Percentiles rank a stretch among this genome's conserved stretches.
These are phyloP conservation scores for Boletus rex-veris DNA, from an alignment of 768 basidiomycete genomes.

Conservation along the genomic window DNA sequence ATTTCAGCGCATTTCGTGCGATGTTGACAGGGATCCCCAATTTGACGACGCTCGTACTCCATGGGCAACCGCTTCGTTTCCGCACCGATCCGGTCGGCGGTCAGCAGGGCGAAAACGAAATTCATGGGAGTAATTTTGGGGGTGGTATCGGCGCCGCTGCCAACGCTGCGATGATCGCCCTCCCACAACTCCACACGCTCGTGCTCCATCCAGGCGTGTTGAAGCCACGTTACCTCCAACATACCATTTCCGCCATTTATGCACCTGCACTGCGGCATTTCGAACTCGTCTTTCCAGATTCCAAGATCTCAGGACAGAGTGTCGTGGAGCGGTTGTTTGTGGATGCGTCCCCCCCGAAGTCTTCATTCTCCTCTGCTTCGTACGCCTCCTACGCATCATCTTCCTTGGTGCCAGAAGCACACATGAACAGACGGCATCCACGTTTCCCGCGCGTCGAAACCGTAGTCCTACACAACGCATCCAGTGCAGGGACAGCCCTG, in stretches of 20 bases:
- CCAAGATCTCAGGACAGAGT: constrained; percentile 26
- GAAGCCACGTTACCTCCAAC: constrained; percentile 32
- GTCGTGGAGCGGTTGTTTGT: constrained; percentile 25
- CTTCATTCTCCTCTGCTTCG: background rate
- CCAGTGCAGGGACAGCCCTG: constrained; percentile 20
- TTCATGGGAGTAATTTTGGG: background rate
- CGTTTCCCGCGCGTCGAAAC: constrained; percentile 28
- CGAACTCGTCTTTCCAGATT: constrained; percentile 33
- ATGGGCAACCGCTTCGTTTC: constrained; percentile 30
- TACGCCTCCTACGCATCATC: constrained; percentile 1
- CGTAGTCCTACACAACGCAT: constrained; percentile 25
- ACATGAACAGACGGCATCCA: constrained; percentile 12
- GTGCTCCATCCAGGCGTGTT: constrained; percentile 29
- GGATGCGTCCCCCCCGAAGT: background rate
- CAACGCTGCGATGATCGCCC: constrained; percentile 7
- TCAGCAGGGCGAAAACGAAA: constrained; percentile 2
- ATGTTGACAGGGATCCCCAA: constrained; percentile 23
- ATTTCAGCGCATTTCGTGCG: constrained; percentile 24
- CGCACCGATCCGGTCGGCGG: constrained; percentile 11
- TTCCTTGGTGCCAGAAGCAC: background rate
- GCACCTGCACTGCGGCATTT: constrained; percentile 31
- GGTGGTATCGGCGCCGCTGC: background rate
- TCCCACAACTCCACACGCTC: constrained; percentile 29
- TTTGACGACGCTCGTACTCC: constrained; percentile 25
- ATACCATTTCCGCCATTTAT: constrained; percentile 26